Evolutionary conservation across 1,139 yeast genomes (phyloP).

Genomic region (Lodderomyces margitis): DNA sequence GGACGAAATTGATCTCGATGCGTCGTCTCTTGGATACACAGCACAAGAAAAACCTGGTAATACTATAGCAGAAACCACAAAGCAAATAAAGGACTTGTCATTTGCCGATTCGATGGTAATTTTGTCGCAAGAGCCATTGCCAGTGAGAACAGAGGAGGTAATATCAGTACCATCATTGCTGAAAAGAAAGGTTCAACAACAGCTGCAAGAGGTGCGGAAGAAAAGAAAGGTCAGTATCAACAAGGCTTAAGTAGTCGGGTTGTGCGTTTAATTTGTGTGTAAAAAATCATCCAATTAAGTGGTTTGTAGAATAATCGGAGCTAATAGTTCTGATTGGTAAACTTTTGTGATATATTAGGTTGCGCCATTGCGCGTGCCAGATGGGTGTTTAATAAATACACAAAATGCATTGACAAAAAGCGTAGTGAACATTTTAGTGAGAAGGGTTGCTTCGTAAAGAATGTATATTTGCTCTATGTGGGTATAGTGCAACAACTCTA

Average conservation of each 20-base stretch:
- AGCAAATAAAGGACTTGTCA: conserved; percentile 10
- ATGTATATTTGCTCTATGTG: too few relatives aligned
- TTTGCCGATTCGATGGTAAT: conserved; percentile 20
- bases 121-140: conserved; percentile 14
- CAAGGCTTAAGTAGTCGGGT: neutral
- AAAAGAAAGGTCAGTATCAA: conserved; percentile 9
- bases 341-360: neutral
- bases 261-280: neutral
- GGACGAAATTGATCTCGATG: neutral
- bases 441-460: too few relatives aligned
- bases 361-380: neutral
- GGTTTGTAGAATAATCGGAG: too few relatives aligned
- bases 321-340: too few relatives aligned
- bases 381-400: too few relatives aligned
- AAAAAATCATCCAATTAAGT: too few relatives aligned
- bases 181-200: neutral
- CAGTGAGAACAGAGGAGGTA: neutral
- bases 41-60: neutral
- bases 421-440: too few relatives aligned
- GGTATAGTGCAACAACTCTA: too few relatives aligned
- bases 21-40: neutral
- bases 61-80: neutral
- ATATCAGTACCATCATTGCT: neutral
- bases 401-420: too few relatives aligned
- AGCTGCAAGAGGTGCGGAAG: neutral